These are phyloP conservation scores for Sarcodon aspratus DNA, from an alignment of 768 basidiomycete genomes.

Conservation along the genomic window DNA sequence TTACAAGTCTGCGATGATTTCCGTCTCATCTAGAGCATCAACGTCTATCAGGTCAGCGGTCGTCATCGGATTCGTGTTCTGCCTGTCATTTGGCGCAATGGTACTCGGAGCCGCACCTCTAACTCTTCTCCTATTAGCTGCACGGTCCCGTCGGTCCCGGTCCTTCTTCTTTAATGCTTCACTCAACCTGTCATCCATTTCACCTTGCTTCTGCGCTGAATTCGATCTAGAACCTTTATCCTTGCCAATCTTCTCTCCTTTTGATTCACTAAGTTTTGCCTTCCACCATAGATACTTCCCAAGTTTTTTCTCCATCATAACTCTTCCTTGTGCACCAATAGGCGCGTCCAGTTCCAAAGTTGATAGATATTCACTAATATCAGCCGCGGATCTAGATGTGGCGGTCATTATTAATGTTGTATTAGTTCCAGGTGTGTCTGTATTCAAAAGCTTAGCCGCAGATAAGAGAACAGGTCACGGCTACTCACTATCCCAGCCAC, in stretches of 20 bases:
- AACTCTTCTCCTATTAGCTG: conserved; percentile 57
- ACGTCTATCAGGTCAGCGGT: conserved; percentile 17
- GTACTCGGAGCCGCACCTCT: conserved; percentile 54
- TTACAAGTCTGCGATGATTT: conserved; percentile 49
- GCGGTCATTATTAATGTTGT: conserved; percentile 83
- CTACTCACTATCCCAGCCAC: background rate
- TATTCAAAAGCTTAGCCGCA: background rate
- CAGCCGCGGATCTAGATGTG: conserved; percentile 60
- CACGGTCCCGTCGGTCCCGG: conserved; percentile 43
- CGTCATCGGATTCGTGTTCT: conserved; percentile 2
- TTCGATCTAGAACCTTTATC: conserved; percentile 14
- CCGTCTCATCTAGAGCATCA: conserved; percentile 33
- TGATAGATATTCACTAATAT: conserved; percentile 73
- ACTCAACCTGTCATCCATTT: conserved; percentile 34
- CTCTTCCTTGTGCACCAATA: conserved; percentile 51
- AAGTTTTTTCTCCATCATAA: conserved; percentile 74
- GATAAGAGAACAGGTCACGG: background rate
- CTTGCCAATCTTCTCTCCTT: conserved; percentile 22
- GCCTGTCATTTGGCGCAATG: background rate
- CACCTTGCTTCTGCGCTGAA: conserved; percentile 6
- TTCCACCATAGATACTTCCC: conserved; percentile 78
- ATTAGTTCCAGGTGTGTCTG: conserved; percentile 47
- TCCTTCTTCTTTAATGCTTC: conserved; percentile 77
- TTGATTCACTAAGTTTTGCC: conserved; percentile 27
- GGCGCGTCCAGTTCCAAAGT: conserved; percentile 45